phyloP scores from a whole-genome alignment of 495 filamentous ascomycete genomes.

The Penicillium steckii region DNA sequence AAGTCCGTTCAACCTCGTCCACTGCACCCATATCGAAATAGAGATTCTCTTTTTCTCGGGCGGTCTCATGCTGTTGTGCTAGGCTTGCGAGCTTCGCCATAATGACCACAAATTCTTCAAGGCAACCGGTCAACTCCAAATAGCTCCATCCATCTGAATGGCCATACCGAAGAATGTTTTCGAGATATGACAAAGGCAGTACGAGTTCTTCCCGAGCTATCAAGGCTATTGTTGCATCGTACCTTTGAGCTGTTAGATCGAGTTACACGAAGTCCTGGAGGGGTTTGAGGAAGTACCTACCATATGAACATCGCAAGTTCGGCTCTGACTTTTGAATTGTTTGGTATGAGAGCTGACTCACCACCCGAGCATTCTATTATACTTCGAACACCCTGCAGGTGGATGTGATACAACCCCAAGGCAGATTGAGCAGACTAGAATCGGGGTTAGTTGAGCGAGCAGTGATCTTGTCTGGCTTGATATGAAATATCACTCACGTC shows the following conservation, averaged over 20 bases:
- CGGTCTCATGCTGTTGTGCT: conserved; percentile 15
- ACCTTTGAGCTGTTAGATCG: neutral
- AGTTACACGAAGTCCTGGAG: neutral
- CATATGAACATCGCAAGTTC: conserved; percentile 9
- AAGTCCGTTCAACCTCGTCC: conserved; percentile 11
- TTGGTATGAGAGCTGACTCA: neutral
- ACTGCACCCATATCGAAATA: conserved; percentile 18
- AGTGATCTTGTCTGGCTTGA: neutral
- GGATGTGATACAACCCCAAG: neutral
- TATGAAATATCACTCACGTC: neutral
- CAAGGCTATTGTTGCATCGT: conserved; percentile 20
- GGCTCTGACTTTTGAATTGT: neutral
- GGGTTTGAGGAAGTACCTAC: conserved; percentile 16
- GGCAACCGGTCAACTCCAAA: conserved; percentile 19
- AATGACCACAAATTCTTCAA: conserved; percentile 12
- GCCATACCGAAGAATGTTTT: conserved; percentile 6
- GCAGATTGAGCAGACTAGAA: neutral
- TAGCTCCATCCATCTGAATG: conserved; percentile 14
- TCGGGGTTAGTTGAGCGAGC: neutral
- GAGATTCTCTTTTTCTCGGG: conserved; percentile 13
- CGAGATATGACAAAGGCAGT: conserved; percentile 17
- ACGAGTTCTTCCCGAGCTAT: conserved; percentile 15
- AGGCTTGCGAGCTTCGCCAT: conserved; percentile 14
- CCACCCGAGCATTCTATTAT: conserved; percentile 2
- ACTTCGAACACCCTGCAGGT: neutral